Percentiles rank a stretch among this genome's conserved stretches.
Evolutionary conservation across 306 rosid genomes (phyloP).

Genomic region (Malus orientalis): DNA sequence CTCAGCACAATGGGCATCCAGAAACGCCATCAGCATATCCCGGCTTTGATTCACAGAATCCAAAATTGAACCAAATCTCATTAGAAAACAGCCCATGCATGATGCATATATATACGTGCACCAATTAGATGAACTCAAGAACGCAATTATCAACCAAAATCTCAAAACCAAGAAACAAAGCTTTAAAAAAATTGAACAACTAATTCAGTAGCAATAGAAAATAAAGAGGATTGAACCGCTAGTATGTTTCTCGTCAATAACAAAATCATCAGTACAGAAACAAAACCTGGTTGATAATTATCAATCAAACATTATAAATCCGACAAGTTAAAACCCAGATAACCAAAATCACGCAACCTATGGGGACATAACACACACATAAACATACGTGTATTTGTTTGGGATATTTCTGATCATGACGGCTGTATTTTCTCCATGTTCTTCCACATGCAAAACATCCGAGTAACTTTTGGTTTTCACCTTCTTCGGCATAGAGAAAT

Average conservation of each 20-base stretch:
- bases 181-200: not conserved
- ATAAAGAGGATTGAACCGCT: too few relatives aligned
- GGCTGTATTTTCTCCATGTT: constrained; percentile 19
- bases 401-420: constrained; percentile 59
- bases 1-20: constrained; percentile 34
- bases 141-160: not conserved
- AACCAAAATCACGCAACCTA: too few relatives aligned
- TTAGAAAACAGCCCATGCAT: not conserved
- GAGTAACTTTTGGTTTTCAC: not conserved
- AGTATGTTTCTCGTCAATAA: too few relatives aligned
- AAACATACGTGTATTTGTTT: constrained; percentile 43
- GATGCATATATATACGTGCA: not conserved
- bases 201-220: not conserved
- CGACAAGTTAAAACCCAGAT: too few relatives aligned
- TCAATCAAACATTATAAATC: not conserved
- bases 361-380: too few relatives aligned
- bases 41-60: constrained; percentile 19
- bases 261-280: too few relatives aligned
- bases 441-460: not conserved
- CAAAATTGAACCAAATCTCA: not conserved
- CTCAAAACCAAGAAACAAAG: not conserved
- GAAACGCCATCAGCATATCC: constrained; percentile 22
- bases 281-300: not conserved
- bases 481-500: not conserved
- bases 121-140: not conserved